These are phyloP conservation scores for Ogataea ganodermae DNA, from an alignment of 805 yeast genomes.

Conservation along the genomic window DNA sequence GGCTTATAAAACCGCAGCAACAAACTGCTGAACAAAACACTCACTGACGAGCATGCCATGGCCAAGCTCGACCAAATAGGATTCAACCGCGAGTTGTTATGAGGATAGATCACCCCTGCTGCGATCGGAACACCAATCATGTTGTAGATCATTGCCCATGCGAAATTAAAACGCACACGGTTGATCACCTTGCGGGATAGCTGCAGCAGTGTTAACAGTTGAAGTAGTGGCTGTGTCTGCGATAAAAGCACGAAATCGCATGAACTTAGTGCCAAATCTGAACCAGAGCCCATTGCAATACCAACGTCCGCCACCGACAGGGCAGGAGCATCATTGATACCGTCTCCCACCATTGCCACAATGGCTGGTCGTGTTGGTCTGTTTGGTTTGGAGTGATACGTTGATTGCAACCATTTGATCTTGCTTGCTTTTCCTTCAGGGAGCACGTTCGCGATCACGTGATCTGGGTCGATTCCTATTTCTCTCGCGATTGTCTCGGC, in stretches of 20 bases:
- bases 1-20: constrained; percentile 51
- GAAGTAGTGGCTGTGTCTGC: constrained; percentile 49
- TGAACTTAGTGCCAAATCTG: constrained; percentile 73
- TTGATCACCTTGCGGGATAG: constrained; percentile 51
- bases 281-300: constrained; percentile 72
- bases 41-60: constrained; percentile 60
- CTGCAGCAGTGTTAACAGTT: constrained; percentile 57
- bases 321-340: constrained; percentile 83
- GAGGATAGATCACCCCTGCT: constrained; percentile 66
- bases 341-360: constrained; percentile 84
- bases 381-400: constrained; percentile 32
- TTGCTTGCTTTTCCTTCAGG: constrained; percentile 72
- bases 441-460: constrained; percentile 68
- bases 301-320: constrained; percentile 76
- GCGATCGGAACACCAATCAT: constrained; percentile 62
- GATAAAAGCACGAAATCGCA: constrained; percentile 71
- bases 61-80: constrained; percentile 73
- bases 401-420: constrained; percentile 54
- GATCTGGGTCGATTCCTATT: constrained; percentile 52
- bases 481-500: constrained; percentile 68
- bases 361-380: constrained; percentile 29
- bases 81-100: constrained; percentile 50
- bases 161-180: constrained; percentile 58
- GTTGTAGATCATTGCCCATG: constrained; percentile 61
- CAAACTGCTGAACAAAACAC: constrained; percentile 57